Evolutionary conservation across 371 early-diverging fungal genomes (phyloP), one percentile per base, ranked within the genome.

Genomic region (Apophysomyces variabilis): DNA sequence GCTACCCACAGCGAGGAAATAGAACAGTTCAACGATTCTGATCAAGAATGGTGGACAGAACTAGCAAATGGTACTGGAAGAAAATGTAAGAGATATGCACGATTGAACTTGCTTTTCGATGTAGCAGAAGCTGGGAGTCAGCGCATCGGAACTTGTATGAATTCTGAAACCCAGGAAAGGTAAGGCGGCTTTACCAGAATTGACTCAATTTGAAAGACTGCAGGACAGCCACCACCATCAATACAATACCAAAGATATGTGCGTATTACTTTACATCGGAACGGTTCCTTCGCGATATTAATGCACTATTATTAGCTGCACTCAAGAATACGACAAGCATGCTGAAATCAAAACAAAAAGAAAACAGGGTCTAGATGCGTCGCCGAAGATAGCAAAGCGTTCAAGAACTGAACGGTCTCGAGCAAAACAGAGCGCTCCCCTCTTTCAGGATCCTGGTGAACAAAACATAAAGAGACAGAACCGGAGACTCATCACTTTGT

Each of bases 191-290:
- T 16, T 9, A 1, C 4, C 54, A 54, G 9, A 54, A 12, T 32
- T 21, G 9, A 32, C 54, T 54, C 9, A n/a, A 54, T 21, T 21
- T 54, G 8, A 12, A 54, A 21, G 13, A 9, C 13, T 35, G 35
- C 58, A 58, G n/a, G 13, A 37, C 7, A 18, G 36, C 18, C 5
- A 35, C 36, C 16, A 58, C 1, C 58, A 58, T 32, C 26, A 58
- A 36, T 58, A 38, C 58, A 58, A 58, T 32, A 35, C 16, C n/a
- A 58, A 32, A 36, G 32, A 1, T 58, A 58, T 9, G 36, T 58
- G 35, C 16, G 36, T 37, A 36, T 58, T 14, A 26, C 32, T 26
- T 26, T 3, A 26, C 32, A 26, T 3, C 32, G 3, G 32, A 3
- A 26, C 32, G 3, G 32, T 26, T 26, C 32, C 32, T 26, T 26